Evolutionary conservation across 2,329 filamentous ascomycete species (phyloP).

Genomic region (Piedraia hortae): DNA sequence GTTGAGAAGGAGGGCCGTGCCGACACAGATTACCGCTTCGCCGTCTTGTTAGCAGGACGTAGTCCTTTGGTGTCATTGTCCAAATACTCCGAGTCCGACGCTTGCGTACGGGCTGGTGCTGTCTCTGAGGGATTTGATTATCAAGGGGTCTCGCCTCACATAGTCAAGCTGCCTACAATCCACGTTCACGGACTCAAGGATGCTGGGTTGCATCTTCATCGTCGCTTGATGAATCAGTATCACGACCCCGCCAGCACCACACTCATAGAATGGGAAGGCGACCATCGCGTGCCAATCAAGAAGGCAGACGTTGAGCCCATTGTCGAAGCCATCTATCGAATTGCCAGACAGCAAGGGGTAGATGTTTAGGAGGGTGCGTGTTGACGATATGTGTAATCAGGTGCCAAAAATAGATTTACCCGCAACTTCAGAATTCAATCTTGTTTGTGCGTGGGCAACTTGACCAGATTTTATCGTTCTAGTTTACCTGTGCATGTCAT

Average conservation of each 20-base stretch:
- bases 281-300: slow-evolving; percentile 44
- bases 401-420: too few species aligned
- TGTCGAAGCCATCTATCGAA: slow-evolving; percentile 23
- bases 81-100: slow-evolving; percentile 12
- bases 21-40: slow-evolving; percentile 27
- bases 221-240: slow-evolving; percentile 28
- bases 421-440: too few species aligned
- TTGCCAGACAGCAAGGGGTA: slow-evolving; percentile 24
- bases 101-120: slow-evolving; percentile 15
- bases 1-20: slow-evolving; percentile 14
- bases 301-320: slow-evolving; percentile 32
- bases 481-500: too few species aligned
- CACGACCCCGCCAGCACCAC: slow-evolving; percentile 26
- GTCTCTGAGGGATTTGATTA: slow-evolving; percentile 20
- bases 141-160: slow-evolving; percentile 18
- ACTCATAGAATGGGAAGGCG: slow-evolving; percentile 46
- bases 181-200: slow-evolving; percentile 40
- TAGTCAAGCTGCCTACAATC: slow-evolving; percentile 30
- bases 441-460: too few species aligned
- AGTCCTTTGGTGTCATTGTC: slow-evolving; percentile 30
- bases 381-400: too few species aligned
- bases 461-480: too few species aligned
- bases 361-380: too few species aligned
- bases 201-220: slow-evolving; percentile 30
- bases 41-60: slow-evolving; percentile 32